Evolutionary conservation across 2,329 filamentous ascomycete species (phyloP), one percentile per base, ranked within the genome.

Genomic region (Purpureocillium lavendulum): DNA sequence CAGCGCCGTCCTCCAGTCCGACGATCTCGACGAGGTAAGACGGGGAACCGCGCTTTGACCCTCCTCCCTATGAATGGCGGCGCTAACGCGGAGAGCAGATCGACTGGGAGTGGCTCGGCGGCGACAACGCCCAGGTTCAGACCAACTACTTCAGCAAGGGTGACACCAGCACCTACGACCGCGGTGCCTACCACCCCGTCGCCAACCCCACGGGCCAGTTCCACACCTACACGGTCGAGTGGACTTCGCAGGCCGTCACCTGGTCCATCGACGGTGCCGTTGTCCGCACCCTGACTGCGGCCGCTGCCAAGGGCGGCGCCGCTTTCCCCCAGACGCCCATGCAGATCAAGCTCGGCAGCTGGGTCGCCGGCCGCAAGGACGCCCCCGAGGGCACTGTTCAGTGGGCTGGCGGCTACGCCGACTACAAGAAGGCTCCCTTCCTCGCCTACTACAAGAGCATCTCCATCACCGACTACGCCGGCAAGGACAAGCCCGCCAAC

Each of bases 81-180:
- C 8, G 12, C 26, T 29, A 29, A 29, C n/a, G n/a, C n/a, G n/a
- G n/a, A n/a, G 29, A 5, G 13, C 15, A 95, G 71, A 92, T 97
- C 46, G 90, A 97, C 62, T 94, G 87, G 84, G 90, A 97, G 65
- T 95, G 87, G 83, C 73, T 97, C 42, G 92, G 87, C 36, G 79
- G 76, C 35, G 71, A 81, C 46, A 62, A 72, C 39, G 60, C 63
- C n/a, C 67, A 87, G 50, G 84, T 87, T 4, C 87, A 94, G 60
- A 80, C 75, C 51, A 94, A 95, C 65, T 94, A 90, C 68, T 86
- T 84, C 63, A 76, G 79, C 66, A 84, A 86, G 69, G 84, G 83
- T 43, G 66, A 85, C 61, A 79, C 75, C 40, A 73, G 73, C n/a
- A 73, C 73, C 42, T 87, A 80, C 61, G 79, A 87, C 64, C 81